These are phyloP conservation scores for Schizochytrium sp. DNA, from an alignment of 108 stramenopile genomes.

Conservation along the genomic window DNA sequence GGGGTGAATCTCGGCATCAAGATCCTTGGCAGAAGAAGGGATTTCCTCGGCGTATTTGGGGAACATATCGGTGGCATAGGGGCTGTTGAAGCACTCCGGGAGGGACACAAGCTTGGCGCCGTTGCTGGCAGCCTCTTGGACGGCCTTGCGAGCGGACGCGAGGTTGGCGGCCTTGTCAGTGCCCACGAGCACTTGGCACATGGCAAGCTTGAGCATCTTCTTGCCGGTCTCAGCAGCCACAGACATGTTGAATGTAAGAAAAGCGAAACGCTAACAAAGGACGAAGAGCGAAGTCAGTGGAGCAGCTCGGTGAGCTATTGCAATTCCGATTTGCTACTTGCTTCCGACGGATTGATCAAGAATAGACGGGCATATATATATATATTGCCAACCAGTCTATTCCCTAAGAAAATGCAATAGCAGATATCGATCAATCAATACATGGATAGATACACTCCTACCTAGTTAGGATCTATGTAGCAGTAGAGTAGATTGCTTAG, in stretches of 20 bases:
- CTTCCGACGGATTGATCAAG: too few relatives aligned
- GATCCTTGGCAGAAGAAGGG: constrained; percentile 75
- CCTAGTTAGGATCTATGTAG: too few relatives aligned
- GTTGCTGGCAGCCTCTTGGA: constrained; percentile 78
- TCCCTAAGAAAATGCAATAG: too few relatives aligned
- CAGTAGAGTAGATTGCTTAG: too few relatives aligned
- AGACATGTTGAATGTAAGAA: neutral
- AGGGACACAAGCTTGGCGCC: constrained; percentile 87
- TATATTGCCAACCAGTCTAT: too few relatives aligned
- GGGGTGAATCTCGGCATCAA: constrained; percentile 53
- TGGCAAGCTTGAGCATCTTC: constrained; percentile 77
- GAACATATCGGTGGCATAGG: constrained; percentile 96
- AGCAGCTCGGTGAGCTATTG: too few relatives aligned
- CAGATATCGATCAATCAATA: too few relatives aligned
- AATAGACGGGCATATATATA: too few relatives aligned
- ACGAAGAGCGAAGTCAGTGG: too few relatives aligned
- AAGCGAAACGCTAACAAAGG: too few relatives aligned
- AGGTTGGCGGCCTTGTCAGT: constrained; percentile 85
- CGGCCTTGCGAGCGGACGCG: constrained; percentile 75
- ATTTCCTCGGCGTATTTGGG: constrained; percentile 92
- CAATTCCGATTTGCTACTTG: too few relatives aligned
- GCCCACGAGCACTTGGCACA: constrained; percentile 90
- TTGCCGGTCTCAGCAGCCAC: constrained; percentile 8
- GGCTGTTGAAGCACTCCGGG: constrained; percentile 97
- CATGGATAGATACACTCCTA: too few relatives aligned